Conservation (phyloP, 2,329 filamentous ascomycete species). For the Domatiomyces catenatus region DNA sequence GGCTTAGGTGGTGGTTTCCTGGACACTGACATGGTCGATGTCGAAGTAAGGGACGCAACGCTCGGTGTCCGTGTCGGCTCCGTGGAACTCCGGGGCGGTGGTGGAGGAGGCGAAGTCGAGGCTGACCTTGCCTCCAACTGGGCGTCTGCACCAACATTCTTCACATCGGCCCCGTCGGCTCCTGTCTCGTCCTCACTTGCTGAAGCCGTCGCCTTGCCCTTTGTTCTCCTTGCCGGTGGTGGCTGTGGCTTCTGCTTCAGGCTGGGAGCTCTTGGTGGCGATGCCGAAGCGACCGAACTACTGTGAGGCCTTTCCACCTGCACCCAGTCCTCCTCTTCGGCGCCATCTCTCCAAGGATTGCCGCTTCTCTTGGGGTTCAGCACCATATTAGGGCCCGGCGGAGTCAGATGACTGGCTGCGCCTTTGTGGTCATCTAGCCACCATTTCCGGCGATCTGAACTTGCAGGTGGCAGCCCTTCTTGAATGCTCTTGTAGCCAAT, state of each 20-base stretch:
- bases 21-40: constrained; percentile 23
- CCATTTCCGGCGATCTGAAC: constrained; percentile 48
- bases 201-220: constrained; percentile 8
- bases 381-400: constrained; percentile 46
- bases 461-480: constrained; percentile 52
- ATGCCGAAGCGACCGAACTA: background rate
- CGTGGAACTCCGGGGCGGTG: background rate
- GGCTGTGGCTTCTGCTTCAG: constrained; percentile 17
- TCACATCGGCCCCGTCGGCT: background rate
- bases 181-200: constrained; percentile 10
- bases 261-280: constrained; percentile 9
- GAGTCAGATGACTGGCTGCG: constrained; percentile 55
- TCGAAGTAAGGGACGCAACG: constrained; percentile 1
- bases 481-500: constrained; percentile 71
- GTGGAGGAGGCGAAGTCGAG: constrained; percentile 5
- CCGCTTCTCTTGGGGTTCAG: constrained; percentile 59
- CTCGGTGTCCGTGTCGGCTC: constrained; percentile 3
- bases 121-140: constrained; percentile 1
- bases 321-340: constrained; percentile 73
- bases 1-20: constrained; percentile 41
- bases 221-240: constrained; percentile 6
- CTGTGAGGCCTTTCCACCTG: constrained; percentile 11
- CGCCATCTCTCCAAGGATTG: constrained; percentile 56
- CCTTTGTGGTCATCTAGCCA: constrained; percentile 51
- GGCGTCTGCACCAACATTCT: constrained; percentile 1